Evolutionary conservation across 163 green algal species (phyloP).

Genomic region (Coccomyxa subellipsoidea): DNA sequence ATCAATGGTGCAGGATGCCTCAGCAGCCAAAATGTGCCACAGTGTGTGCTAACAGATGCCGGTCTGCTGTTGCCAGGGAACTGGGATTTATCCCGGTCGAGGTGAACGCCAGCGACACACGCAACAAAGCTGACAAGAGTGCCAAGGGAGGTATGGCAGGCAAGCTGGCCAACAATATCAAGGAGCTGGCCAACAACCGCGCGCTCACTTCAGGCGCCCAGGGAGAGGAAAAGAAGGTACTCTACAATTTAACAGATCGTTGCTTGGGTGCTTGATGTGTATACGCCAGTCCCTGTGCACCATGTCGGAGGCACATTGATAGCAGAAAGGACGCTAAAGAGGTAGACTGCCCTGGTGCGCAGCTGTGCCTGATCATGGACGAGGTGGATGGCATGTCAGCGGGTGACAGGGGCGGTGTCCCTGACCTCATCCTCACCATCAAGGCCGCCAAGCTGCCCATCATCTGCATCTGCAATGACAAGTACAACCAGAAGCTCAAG

Average conservation of each 20-base stretch:
- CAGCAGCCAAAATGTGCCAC: too few species aligned
- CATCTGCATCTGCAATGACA: slow-evolving; percentile 99
- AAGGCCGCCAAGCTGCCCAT: slow-evolving; percentile 79
- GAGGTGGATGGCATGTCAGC: slow-evolving; percentile 97
- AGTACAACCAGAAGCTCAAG: slow-evolving; percentile 89
- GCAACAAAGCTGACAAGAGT: slow-evolving; percentile 82
- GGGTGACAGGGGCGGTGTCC: slow-evolving; percentile 88
- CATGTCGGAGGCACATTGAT: background rate
- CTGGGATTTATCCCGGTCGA: slow-evolving; percentile 85
- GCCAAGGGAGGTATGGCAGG: slow-evolving; percentile 62
- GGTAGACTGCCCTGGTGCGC: background rate
- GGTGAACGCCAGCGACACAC: slow-evolving; percentile 94
- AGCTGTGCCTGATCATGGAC: slow-evolving; percentile 93
- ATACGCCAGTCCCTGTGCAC: too few species aligned
- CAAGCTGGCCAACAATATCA: slow-evolving; percentile 86
- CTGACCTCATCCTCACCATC: slow-evolving; percentile 89
- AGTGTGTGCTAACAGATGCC: too few species aligned
- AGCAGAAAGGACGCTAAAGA: background rate
- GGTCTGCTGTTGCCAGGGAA: slow-evolving; percentile 42
- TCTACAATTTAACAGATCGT: background rate
- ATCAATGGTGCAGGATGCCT: too few species aligned
- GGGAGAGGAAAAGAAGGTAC: background rate
- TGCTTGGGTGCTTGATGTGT: background rate
- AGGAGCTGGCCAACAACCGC: slow-evolving; percentile 88
- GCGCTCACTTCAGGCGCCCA: slow-evolving; percentile 30